Conservation (phyloP, 345 rosid species). For the Trapa incisa region DNA sequence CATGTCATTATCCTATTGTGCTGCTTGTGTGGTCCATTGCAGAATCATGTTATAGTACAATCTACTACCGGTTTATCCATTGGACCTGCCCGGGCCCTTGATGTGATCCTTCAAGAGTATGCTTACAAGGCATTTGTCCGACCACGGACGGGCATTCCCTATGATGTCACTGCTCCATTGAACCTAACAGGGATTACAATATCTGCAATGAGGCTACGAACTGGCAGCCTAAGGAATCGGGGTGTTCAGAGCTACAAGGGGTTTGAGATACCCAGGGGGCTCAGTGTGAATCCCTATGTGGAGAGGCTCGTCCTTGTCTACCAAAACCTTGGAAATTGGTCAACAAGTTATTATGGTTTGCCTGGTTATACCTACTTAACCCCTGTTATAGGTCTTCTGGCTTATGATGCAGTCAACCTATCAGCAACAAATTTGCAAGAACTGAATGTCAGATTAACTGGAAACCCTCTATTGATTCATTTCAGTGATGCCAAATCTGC, state of each 20-base stretch:
- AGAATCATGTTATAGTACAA: conserved; percentile 18
- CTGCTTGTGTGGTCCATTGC: conserved; percentile 1
- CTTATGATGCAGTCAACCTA: conserved; percentile 62
- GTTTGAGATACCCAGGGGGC: conserved; percentile 46
- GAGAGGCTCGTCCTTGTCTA: conserved; percentile 77
- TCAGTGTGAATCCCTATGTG: conserved; percentile 45
- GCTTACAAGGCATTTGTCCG: conserved; percentile 54
- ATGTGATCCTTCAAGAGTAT: conserved; percentile 78
- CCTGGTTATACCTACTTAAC: conserved; percentile 44
- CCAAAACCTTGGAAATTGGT: conserved; percentile 80
- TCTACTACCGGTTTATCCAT: conserved; percentile 10
- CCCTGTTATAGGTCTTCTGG: conserved; percentile 75
- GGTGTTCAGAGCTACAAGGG: conserved; percentile 47
- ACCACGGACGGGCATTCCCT: conserved; percentile 63
- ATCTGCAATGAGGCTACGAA: conserved; percentile 70
- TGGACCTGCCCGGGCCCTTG: conserved; percentile 37
- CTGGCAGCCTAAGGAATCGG: conserved; percentile 59
- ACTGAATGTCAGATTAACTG: conserved; percentile 32
- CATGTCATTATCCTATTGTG: conserved; percentile 20
- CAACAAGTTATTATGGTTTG: conserved; percentile 48
- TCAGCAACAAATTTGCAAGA: conserved; percentile 38
- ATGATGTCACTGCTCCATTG: conserved; percentile 45
- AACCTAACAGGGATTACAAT: conserved; percentile 61
- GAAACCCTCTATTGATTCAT: conserved; percentile 39
- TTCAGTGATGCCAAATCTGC: conserved; percentile 41